phyloP scores from a whole-genome alignment of 352 stramenopile species.

The Globisporangium mamillatum region DNA sequence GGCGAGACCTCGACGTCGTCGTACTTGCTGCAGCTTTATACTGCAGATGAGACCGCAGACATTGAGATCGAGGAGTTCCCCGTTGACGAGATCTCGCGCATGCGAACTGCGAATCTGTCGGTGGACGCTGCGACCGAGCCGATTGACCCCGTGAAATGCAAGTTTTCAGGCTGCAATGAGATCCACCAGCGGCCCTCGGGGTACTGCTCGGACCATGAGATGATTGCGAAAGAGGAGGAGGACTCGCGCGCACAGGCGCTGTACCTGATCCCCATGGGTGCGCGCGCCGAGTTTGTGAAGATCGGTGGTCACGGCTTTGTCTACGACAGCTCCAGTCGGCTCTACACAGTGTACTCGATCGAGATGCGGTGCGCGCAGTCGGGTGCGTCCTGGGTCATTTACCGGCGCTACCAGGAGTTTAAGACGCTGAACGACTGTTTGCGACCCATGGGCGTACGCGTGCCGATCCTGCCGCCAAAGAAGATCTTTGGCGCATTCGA shows the following conservation, averaged over 20 bases:
- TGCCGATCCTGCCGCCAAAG: conserved; percentile 76
- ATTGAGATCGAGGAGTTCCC: conserved; percentile 70
- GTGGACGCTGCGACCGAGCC: conserved; percentile 20
- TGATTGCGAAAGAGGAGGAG: conserved; percentile 78
- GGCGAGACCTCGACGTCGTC: conserved; percentile 46
- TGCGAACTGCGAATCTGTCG: conserved; percentile 51
- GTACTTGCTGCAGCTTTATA: conserved; percentile 75
- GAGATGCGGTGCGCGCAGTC: conserved; percentile 79
- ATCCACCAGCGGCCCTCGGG: conserved; percentile 65
- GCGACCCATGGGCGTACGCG: conserved; percentile 57
- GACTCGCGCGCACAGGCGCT: conserved; percentile 76
- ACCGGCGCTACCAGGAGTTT: conserved; percentile 84
- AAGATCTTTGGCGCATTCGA: conserved; percentile 85
- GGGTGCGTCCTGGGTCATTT: conserved; percentile 75
- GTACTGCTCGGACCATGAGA: conserved; percentile 75
- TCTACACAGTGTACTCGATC: conserved; percentile 81
- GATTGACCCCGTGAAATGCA: conserved; percentile 34
- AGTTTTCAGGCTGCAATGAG: conserved; percentile 51
- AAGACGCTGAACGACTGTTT: conserved; percentile 72
- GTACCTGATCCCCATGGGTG: conserved; percentile 71
- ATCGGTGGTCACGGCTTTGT: conserved; percentile 76
- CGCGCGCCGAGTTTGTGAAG: conserved; percentile 70
- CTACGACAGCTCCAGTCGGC: conserved; percentile 63
- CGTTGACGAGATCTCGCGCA: conserved; percentile 27
- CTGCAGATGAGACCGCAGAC: conserved; percentile 73